phyloP scores from a whole-genome alignment of 768 basidiomycete species.

The Calocera viscosa region DNA sequence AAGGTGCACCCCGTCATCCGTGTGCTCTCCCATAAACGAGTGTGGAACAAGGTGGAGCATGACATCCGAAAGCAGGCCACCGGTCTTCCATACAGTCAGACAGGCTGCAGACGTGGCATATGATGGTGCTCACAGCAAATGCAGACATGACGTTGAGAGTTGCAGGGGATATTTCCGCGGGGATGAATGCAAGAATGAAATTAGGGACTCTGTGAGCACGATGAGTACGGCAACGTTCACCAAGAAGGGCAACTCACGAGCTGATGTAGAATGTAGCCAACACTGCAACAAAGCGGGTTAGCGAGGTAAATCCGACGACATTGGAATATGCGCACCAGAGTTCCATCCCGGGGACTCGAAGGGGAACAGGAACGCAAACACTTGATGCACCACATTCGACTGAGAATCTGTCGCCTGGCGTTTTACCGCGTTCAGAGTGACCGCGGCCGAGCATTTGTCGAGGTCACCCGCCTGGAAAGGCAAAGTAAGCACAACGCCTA shows the following conservation, averaged over 20 bases:
- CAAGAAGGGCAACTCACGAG: conserved; percentile 48
- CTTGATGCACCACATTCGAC: conserved; percentile 63
- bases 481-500: not conserved
- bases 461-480: not conserved
- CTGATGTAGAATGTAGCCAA: conserved; percentile 93
- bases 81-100: conserved; percentile 42
- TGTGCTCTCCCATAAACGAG: conserved; percentile 79
- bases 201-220: conserved; percentile 59
- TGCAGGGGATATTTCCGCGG: conserved; percentile 68
- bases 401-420: not conserved
- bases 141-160: conserved; percentile 91
- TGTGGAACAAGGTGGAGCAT: conserved; percentile 87
- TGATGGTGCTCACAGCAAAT: conserved; percentile 52
- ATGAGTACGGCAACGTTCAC: conserved; percentile 15
- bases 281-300: conserved; percentile 32
- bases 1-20: conserved; percentile 57
- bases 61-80: conserved; percentile 84
- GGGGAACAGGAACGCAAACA: conserved; percentile 74
- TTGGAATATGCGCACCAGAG: conserved; percentile 36
- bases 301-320: not conserved
- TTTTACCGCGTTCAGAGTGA: not conserved
- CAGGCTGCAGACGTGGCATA: not conserved
- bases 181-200: conserved; percentile 89
- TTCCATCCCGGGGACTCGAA: conserved; percentile 79
- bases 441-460: conserved; percentile 1